A percentile compares a stretch with the other conserved stretches of the same genome.
Conservation (phyloP, 768 basidiomycete genomes). For the Gloeophyllum trabeum region DNA sequence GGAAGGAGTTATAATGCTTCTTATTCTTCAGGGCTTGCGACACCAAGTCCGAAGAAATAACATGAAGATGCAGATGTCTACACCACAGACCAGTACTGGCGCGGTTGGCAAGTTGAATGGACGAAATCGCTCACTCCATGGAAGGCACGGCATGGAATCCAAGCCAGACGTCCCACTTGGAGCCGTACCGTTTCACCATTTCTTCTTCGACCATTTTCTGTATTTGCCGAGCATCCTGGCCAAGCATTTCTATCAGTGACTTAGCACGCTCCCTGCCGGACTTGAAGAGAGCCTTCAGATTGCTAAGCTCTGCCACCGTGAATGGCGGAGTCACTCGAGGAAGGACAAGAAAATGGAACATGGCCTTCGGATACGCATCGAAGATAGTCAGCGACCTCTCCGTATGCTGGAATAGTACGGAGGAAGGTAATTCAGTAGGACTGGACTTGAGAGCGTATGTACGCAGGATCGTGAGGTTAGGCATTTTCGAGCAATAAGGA, state of each 20-base stretch:
- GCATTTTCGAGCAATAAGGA: too few relatives aligned
- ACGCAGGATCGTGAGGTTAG: conserved; percentile 38
- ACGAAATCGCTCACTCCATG: conserved; percentile 61
- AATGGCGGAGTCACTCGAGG: conserved; percentile 32
- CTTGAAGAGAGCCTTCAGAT: conserved; percentile 44
- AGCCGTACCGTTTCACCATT: conserved; percentile 67
- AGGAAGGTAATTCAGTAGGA: conserved; percentile 42
- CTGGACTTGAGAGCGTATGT: conserved; percentile 42
- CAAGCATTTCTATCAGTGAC: conserved; percentile 37
- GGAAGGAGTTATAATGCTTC: conserved; percentile 89
- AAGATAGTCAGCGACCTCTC: conserved; percentile 51
- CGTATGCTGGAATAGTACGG: conserved; percentile 48
- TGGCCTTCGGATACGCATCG: conserved; percentile 73
- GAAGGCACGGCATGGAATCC: conserved; percentile 85
- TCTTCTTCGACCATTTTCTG: conserved; percentile 62
- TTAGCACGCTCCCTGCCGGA: conserved; percentile 43
- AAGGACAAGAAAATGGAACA: conserved; percentile 83
- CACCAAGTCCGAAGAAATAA: conserved; percentile 70
- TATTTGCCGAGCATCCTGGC: conserved; percentile 42
- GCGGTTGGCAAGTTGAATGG: too few relatives aligned
- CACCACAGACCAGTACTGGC: too few relatives aligned
- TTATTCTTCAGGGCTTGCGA: conserved; percentile 70
- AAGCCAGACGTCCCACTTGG: conserved; percentile 64
- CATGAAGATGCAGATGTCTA: conserved; percentile 79
- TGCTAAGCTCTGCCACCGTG: conserved; percentile 29